A percentile compares a stretch with the other conserved stretches of the same genome.
These are phyloP conservation scores for Striga hermonthica DNA, from an alignment of 305 asterid genomes.

Conservation along the genomic window DNA sequence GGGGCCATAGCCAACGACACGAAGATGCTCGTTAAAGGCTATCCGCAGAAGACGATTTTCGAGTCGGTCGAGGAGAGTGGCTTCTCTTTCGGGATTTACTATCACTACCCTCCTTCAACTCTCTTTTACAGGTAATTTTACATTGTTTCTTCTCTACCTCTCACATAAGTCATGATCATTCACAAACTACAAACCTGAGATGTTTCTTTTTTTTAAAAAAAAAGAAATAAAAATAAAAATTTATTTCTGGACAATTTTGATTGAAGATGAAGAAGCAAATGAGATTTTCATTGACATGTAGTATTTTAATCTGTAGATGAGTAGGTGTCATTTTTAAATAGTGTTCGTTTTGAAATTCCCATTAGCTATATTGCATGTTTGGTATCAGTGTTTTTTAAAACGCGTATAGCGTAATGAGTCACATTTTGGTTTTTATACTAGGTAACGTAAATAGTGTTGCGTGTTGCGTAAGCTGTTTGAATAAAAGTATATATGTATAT, in stretches of 20 bases:
- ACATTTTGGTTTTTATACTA: no score
- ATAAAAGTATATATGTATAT: no score
- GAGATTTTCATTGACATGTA: no score
- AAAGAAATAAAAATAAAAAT: no score
- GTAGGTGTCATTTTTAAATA: neutral
- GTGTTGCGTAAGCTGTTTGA: no score
- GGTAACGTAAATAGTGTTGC: no score
- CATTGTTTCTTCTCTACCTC: neutral
- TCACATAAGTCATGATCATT: no score
- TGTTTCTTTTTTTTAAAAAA: no score
- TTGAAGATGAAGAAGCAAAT: neutral
- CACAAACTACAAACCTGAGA: no score
- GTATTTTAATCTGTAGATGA: slow-evolving; percentile 21
- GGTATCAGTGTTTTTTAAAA: no score
- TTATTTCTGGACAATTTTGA: neutral
- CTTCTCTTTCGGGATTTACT: slow-evolving; percentile 56
- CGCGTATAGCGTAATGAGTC: no score
- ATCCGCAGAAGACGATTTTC: slow-evolving; percentile 79
- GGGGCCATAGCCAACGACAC: slow-evolving; percentile 61
- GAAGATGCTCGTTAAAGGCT: slow-evolving; percentile 54
- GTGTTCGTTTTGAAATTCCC: neutral
- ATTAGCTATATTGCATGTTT: no score
- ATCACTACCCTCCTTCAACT: slow-evolving; percentile 74
- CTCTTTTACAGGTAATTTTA: slow-evolving; percentile 62
- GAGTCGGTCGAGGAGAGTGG: slow-evolving; percentile 70